Evolutionary conservation across 2,329 filamentous ascomycete genomes (phyloP), one percentile per base, ranked within the genome.

Genomic region (Trichoderma sp.): DNA sequence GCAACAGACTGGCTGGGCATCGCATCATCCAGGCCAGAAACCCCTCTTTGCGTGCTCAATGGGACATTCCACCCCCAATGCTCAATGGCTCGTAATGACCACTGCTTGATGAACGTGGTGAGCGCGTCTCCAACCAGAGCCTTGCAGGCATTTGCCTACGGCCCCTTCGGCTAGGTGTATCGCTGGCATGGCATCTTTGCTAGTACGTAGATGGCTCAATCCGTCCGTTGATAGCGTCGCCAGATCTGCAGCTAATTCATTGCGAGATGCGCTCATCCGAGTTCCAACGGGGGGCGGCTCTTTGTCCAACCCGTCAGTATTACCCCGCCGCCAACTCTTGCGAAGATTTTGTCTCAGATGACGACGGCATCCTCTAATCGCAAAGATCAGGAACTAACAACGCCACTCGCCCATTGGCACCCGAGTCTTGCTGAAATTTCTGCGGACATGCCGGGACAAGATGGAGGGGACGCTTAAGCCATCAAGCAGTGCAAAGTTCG

Each of bases 281-380:
- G 29, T 61, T 35, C 42, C 9, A 63, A 29, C 15, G 59, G 53
- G 45, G 45, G 45, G 32, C 29, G 34, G 34, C 15, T 56, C 13
- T 48, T 32, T 57, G 39, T 39, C n/a, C 25, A 45, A 27, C 19
- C 27, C 35, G 32, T 48, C n/a, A n/a, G n/a, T 45, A 27, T 57
- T 67, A 67, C 64, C 64, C 64, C 64, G 64, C 64, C 57, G 57
- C 56, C 25, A 59, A 29, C 42, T 67, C 42, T 57, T 65, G 52
- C 61, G 56, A 67, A 60, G 56, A 56, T 61, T 64, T 60, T 53
- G 56, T 35, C 64, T 34, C 48, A 54, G 64, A 67, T 67, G 64
- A 61, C 64, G 64, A 67, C 56, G 45, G 27, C 34, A 39, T 45
- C 45, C 27, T 39, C 64, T 29, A 53, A 60, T 54, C 35, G 32